Evolutionary conservation across 2,329 filamentous ascomycete species (phyloP).

Genomic region (Ceratocystis alfenasii): DNA sequence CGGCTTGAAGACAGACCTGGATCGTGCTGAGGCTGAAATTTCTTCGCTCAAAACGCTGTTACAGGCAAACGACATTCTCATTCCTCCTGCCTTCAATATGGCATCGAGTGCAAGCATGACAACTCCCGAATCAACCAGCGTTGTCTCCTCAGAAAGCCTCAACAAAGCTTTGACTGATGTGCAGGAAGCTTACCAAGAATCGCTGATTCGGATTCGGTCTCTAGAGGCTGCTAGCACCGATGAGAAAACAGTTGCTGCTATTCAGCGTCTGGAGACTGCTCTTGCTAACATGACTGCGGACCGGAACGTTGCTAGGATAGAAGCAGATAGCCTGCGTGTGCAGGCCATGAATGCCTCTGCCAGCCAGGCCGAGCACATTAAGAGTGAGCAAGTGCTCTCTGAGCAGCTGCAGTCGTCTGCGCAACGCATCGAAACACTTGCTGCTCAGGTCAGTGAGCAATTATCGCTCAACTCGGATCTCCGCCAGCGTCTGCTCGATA

Average conservation of each 20-base stretch:
- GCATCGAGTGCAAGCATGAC: constrained; percentile 27
- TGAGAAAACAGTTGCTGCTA: constrained; percentile 50
- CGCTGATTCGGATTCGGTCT: constrained; percentile 53
- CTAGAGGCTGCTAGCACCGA: constrained; percentile 45
- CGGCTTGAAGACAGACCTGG: constrained; percentile 90
- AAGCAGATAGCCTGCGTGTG: constrained; percentile 48
- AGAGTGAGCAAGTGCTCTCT: constrained; percentile 52
- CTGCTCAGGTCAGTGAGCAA: constrained; percentile 66
- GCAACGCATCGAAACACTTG: constrained; percentile 65
- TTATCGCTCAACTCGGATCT: constrained; percentile 65
- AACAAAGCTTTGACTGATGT: constrained; percentile 64
- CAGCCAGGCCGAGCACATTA: constrained; percentile 44
- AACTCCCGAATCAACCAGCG: constrained; percentile 26
- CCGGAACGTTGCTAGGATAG: constrained; percentile 57
- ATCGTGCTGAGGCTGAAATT: constrained; percentile 89
- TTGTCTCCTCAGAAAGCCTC: constrained; percentile 56
- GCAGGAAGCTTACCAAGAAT: constrained; percentile 56
- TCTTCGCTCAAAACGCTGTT: constrained; percentile 66
- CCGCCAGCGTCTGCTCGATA: constrained; percentile 62
- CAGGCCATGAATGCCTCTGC: constrained; percentile 48
- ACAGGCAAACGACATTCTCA: constrained; percentile 68
- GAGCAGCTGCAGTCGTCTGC: constrained; percentile 62
- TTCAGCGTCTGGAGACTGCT: constrained; percentile 54
- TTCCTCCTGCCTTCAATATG: constrained; percentile 48
- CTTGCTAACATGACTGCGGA: constrained; percentile 59